phyloP scores from a whole-genome alignment of 2,329 filamentous ascomycete genomes.

The Septoria linicola region DNA sequence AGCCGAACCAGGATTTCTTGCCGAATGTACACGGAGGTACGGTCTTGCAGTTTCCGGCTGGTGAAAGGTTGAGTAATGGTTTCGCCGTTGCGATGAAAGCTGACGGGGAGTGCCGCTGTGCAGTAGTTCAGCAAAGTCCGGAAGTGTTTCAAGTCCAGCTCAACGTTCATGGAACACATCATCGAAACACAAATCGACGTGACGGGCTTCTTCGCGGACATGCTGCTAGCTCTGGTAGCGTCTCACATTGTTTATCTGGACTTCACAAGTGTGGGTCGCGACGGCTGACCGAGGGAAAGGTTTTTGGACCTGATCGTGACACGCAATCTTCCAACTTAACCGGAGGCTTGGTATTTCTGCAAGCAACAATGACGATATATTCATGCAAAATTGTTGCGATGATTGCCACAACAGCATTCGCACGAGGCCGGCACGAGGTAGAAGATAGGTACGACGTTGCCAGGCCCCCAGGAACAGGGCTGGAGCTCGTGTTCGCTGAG shows the following conservation, averaged over 20 bases:
- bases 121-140: no score
- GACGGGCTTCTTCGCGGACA: no score
- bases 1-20: not conserved
- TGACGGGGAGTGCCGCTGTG: no score
- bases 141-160: no score
- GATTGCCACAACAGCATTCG: not conserved
- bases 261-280: no score
- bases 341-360: not conserved
- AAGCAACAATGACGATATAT: not conserved
- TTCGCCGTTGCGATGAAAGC: not conserved
- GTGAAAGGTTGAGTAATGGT: not conserved
- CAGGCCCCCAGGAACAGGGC: not conserved
- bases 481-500: not conserved
- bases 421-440: conserved; percentile 9
- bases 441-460: not conserved
- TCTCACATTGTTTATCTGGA: no score
- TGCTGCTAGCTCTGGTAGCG: no score
- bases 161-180: no score
- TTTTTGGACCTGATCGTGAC: not conserved
- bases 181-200: no score
- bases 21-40: not conserved
- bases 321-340: not conserved
- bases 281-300: not conserved
- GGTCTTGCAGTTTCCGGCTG: not conserved
- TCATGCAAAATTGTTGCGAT: not conserved